phyloP scores from a whole-genome alignment of 129 eudicot genomes.

The Gnaphalium uliginosum region DNA sequence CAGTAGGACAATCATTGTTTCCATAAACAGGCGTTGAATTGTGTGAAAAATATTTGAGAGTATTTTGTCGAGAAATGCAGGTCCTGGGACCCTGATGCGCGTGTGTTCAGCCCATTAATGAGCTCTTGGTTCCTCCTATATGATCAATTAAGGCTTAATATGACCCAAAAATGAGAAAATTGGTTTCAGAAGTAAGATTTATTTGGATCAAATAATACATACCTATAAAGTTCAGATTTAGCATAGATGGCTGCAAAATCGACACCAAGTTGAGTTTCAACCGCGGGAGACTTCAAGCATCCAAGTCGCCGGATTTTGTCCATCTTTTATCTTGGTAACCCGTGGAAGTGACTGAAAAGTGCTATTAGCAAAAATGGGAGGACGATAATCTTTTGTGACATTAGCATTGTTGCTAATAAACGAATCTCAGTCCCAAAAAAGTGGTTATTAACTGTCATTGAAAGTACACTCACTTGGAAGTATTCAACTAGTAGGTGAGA shows the following conservation, averaged over 20 bases:
- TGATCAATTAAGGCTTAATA: neutral
- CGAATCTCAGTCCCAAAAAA: too few species aligned
- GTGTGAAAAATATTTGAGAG: constrained; percentile 46
- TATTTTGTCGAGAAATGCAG: constrained; percentile 48
- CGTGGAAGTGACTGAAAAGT: constrained; percentile 53
- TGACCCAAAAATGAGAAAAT: neutral
- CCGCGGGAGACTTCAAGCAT: constrained; percentile 69
- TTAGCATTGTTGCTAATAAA: neutral
- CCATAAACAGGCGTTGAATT: constrained; percentile 60
- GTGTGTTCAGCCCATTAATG: constrained; percentile 50
- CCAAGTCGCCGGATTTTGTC: constrained; percentile 90
- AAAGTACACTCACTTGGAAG: constrained; percentile 57
- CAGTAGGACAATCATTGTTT: constrained; percentile 57
- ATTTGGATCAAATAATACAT: neutral
- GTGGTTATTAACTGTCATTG: neutral
- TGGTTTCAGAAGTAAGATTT: neutral
- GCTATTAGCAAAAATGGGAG: neutral
- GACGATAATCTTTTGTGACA: neutral
- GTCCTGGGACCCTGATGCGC: constrained; percentile 42
- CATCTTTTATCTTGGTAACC: constrained; percentile 57
- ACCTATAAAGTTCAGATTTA: constrained; percentile 52
- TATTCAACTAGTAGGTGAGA: constrained; percentile 58
- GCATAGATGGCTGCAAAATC: constrained; percentile 55
- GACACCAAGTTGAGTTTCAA: constrained; percentile 58
- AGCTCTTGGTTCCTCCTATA: constrained; percentile 54